Evolutionary conservation across 331 rosid species (phyloP), one percentile per base, ranked within the genome.

Genomic region (Rosa hybrid): DNA sequence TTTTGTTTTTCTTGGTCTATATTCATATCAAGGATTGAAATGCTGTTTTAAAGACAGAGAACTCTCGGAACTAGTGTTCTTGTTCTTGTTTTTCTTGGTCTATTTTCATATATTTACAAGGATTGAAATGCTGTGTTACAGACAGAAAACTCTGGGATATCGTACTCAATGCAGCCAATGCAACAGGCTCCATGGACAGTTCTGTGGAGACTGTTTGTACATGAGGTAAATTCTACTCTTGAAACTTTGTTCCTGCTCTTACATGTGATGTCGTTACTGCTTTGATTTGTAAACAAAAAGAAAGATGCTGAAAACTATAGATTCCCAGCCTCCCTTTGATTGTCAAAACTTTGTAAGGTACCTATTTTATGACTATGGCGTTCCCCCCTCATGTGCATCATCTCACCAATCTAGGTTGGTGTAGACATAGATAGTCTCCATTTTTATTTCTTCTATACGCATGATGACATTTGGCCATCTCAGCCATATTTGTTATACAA

Each of bases 151-250:
- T 53, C 88, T 91, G 59, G 97, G 99, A 70, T 78, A 83, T 85
- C 96, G 88, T 45, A 93, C 99, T 67, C 79, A 78, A 59, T 95
- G 99, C 82, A 76, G 86, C 89, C 68, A 81, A 50, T 95, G 99
- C 88, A 83, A 84, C 82, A 57, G 82, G 91, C 86, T 88, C 60
- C 93, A 87, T 83, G 99, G 98, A 39, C 98, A 96, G 81, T 93
- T 96, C 83, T 93, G 97, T 84, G 99, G 98, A 38, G 98, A 96
- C 81, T 96, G 99, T 86, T 83, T 93, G 85, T 96, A 93, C 86
- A 96, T 90, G 94, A 90, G 98, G 99, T 96, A 86, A 81, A 77
- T 54, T 93, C 82, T 79, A 77, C 59, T 51, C 79, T 83, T 74
- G 25, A 75, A 68, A 78, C 46, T 39, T 14, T 18, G 6, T 69